Base-by-base conservation (phyloP, 2,329 filamentous ascomycete species). In the Paraconiothyrium sp. region DNA sequence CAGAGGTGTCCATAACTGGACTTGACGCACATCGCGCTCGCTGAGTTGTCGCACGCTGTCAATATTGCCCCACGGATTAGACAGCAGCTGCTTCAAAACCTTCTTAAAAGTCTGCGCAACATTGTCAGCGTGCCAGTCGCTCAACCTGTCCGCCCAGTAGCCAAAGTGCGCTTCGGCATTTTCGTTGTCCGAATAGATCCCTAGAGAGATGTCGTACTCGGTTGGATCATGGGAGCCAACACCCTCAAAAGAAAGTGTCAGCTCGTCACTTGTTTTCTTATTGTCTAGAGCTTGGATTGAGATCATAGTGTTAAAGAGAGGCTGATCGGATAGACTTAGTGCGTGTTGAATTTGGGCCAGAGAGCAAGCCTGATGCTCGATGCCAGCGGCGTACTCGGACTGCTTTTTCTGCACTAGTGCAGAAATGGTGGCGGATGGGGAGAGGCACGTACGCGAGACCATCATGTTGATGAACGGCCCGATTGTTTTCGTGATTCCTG, bases 401-500 rank as follows among this genome's bases (percentile, higher is more conserved):
- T 55, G 52, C 27, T 46, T 35, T 30, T 46, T 34, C 27, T 46
- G 27, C 3, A n/a, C 24, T 3, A 55, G 14, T 14, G 35, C 13
- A 16, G 30, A 20, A 5, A 46, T 32, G 8, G 24, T 32, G 16
- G 41, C 32, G 16, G 39, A 13, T 6, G 39, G 4, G 9, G 39
- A 39, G 8, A 55, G 27, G 10, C 27, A 14, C 9, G 41, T 55
- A 6, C 39, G 41, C 6, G 27, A 46, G 3, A 58, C 57, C 55
- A 61, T 57, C 63, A 78, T 77, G 56, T 74, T 78, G 49, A 79
- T 74, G 44, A 76, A 75, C 1, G 78, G 65, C 1, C 82, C 81
- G 47, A 82, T 75, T 48, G 77, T 76, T 30, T 79, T 73, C 43
- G 81, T 73, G 13, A 83, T 81, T 1, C 75, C 76, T 3, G 72